Conservation (phyloP, 1,139 yeast genomes). For the Geotrichum carabidarum region DNA sequence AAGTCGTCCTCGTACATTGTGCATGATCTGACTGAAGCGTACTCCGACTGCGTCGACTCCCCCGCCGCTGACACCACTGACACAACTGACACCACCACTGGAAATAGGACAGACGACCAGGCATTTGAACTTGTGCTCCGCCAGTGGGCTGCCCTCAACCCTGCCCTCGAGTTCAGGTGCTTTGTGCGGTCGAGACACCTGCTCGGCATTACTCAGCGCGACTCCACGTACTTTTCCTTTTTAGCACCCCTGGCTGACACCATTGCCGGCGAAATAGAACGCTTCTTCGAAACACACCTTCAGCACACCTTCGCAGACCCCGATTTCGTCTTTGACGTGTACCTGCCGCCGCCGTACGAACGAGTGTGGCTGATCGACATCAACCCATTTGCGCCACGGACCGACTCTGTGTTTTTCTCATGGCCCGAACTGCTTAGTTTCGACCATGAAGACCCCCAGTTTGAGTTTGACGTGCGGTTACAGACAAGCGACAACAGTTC, state of each 20-base stretch:
- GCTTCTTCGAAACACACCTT: slow-evolving; percentile 50
- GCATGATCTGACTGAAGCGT: slow-evolving; percentile 75
- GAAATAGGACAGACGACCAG: slow-evolving; percentile 19
- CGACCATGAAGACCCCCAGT: slow-evolving; percentile 34
- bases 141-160: slow-evolving; percentile 76
- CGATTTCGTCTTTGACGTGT: slow-evolving; percentile 69
- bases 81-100: too few relatives aligned
- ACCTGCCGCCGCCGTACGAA: slow-evolving; percentile 68
- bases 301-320: slow-evolving; percentile 50
- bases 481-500: slow-evolving; percentile 61
- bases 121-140: slow-evolving; percentile 66
- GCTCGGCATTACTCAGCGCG: slow-evolving; percentile 78
- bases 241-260: slow-evolving; percentile 47
- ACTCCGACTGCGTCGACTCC: slow-evolving; percentile 40
- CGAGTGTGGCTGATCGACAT: slow-evolving; percentile 70
- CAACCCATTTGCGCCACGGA: slow-evolving; percentile 73
- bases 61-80: slow-evolving; percentile 19
- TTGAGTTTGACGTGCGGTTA: slow-evolving; percentile 54
- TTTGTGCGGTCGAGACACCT: slow-evolving; percentile 61
- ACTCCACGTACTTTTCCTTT: slow-evolving; percentile 73
- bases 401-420: slow-evolving; percentile 70
- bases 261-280: slow-evolving; percentile 48
- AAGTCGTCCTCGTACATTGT: slow-evolving; percentile 84
- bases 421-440: slow-evolving; percentile 68
- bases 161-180: slow-evolving; percentile 85